Conservation (phyloP, 2,329 filamentous ascomycete species). For the Pseudopithomyces maydicus region DNA sequence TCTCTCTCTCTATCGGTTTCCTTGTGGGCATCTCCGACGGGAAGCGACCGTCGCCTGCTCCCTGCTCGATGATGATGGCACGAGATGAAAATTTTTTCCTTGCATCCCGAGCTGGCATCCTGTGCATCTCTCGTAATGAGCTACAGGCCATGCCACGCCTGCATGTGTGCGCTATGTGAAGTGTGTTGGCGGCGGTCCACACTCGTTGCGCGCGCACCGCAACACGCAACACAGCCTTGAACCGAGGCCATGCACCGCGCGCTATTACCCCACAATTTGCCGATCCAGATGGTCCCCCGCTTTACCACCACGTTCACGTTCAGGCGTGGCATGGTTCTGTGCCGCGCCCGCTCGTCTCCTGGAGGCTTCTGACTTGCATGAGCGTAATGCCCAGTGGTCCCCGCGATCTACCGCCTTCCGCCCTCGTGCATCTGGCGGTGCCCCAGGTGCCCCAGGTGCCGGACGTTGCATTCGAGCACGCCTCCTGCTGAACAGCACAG, state of each 20-base stretch:
- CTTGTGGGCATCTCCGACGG: conserved; percentile 6
- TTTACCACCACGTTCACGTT: conserved; percentile 40
- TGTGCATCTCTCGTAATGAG: conserved; percentile 25
- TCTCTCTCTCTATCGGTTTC: conserved; percentile 3
- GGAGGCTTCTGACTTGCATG: conserved; percentile 41
- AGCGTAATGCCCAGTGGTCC: conserved; percentile 38
- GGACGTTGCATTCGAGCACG: conserved; percentile 21
- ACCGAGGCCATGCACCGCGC: conserved; percentile 24
- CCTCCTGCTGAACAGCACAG: background rate
- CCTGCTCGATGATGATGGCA: conserved; percentile 12
- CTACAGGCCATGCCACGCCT: conserved; percentile 8
- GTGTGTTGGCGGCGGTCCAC: conserved; percentile 15
- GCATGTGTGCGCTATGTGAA: conserved; percentile 17
- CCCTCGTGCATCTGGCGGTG: conserved; percentile 25
- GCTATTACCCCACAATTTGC: conserved; percentile 47
- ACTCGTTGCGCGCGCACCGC: conserved; percentile 10
- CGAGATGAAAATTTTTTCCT: conserved; percentile 27
- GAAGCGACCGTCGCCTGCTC: background rate
- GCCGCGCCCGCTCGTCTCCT: conserved; percentile 11
- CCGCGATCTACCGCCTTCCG: conserved; percentile 20
- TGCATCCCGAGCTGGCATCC: conserved; percentile 20
- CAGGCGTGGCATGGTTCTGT: conserved; percentile 26
- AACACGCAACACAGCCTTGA: conserved; percentile 24
- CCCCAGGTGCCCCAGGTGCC: too few relatives aligned
- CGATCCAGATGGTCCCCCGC: conserved; percentile 40